phyloP scores from a whole-genome alignment of 2,329 filamentous ascomycete species.

The Ophiognomonia clavigignenti-juglandacearum region DNA sequence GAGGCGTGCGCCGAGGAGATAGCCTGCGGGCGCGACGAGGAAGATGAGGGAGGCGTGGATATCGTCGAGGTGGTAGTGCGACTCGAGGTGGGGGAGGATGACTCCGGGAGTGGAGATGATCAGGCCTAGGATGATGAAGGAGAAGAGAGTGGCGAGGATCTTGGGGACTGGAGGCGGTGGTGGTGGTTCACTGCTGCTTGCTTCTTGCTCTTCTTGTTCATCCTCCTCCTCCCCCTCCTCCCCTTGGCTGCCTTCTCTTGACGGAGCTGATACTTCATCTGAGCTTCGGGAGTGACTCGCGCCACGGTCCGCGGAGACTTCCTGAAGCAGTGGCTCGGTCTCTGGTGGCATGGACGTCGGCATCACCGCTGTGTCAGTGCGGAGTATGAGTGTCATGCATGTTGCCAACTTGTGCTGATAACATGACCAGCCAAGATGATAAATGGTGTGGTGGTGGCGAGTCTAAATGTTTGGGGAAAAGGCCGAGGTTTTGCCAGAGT shows the following conservation, averaged over 20 bases:
- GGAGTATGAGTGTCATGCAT: not conserved
- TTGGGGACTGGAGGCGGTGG: not conserved
- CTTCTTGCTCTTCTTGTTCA: not conserved
- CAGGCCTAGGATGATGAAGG: constrained; percentile 21
- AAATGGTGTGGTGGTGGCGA: not conserved
- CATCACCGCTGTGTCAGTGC: not conserved
- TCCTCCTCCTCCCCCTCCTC: not conserved
- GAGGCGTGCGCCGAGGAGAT: constrained; percentile 34
- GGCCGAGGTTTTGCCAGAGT: constrained; percentile 1
- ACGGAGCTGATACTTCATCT: no score
- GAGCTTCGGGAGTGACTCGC: no score
- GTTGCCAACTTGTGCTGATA: not conserved
- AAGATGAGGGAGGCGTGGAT: constrained; percentile 40
- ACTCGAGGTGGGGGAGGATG: constrained; percentile 30
- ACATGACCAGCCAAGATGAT: not conserved
- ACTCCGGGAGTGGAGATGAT: constrained; percentile 26
- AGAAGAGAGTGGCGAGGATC: constrained; percentile 16
- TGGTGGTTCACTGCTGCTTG: not conserved
- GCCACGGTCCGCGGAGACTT: not conserved
- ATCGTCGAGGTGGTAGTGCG: constrained; percentile 36
- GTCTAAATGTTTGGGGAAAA: not conserved
- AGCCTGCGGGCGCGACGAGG: constrained; percentile 36
- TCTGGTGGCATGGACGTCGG: not conserved
- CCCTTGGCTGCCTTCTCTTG: not conserved
- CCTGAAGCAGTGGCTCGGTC: not conserved